phyloP scores from a whole-genome alignment of 768 basidiomycete genomes.

The Coprinopsis strossmayeri region DNA sequence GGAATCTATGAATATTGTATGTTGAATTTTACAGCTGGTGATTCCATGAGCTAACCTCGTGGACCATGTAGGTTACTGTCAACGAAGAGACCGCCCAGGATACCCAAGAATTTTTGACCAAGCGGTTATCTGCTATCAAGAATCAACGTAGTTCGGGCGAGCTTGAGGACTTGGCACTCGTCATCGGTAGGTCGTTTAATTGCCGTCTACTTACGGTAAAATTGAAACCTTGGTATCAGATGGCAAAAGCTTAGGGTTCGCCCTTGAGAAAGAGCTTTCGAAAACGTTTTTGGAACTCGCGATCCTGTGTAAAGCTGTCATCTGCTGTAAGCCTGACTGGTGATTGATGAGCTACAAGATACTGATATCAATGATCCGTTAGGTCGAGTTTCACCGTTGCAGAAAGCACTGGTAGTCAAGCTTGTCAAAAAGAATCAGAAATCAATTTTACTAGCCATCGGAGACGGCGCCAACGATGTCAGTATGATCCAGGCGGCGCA shows the following conservation, averaged over 20 bases:
- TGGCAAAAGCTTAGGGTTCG: slow-evolving; percentile 90
- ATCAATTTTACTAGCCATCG: slow-evolving; percentile 91
- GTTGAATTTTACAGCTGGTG: neutral
- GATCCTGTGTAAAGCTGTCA: slow-evolving; percentile 96
- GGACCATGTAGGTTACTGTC: slow-evolving; percentile 68
- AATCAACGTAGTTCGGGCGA: slow-evolving; percentile 89
- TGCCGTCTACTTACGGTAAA: neutral
- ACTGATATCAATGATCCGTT: slow-evolving; percentile 8
- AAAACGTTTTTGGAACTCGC: slow-evolving; percentile 91
- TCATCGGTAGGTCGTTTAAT: slow-evolving; percentile 71
- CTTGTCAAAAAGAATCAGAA: slow-evolving; percentile 97
- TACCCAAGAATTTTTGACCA: slow-evolving; percentile 81
- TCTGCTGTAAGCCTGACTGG: slow-evolving; percentile 74
- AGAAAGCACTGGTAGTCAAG: slow-evolving; percentile 97
- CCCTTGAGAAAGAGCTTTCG: slow-evolving; percentile 88
- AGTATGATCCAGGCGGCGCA: slow-evolving; percentile 99
- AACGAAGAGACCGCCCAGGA: slow-evolving; percentile 83
- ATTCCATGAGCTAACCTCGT: neutral
- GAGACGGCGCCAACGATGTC: slow-evolving; percentile 97
- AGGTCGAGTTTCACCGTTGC: slow-evolving; percentile 96
- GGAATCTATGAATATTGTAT: slow-evolving; percentile 97
- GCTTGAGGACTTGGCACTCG: slow-evolving; percentile 87
- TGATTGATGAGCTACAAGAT: neutral
- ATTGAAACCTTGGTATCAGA: slow-evolving; percentile 41
- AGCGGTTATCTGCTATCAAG: slow-evolving; percentile 87